Percentiles rank a stretch among this genome's conserved stretches.
Conservation (phyloP, 805 yeast species). For the Wickerhamomyces bisporus region DNA sequence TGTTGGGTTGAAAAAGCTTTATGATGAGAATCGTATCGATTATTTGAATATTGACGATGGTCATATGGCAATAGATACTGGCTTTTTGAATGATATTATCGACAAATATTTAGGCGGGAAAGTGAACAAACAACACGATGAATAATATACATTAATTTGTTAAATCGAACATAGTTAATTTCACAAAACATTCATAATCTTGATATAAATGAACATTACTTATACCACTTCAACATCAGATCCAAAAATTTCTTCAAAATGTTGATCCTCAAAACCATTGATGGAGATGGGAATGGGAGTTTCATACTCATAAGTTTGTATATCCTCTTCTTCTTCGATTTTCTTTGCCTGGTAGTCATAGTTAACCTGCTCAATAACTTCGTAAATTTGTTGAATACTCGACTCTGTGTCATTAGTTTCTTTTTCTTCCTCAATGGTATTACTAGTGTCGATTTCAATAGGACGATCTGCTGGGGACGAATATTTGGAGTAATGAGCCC, state of each 20-base stretch:
- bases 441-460: too few relatives aligned
- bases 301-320: too few relatives aligned
- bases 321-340: constrained; percentile 2
- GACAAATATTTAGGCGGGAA: constrained; percentile 36
- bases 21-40: constrained; percentile 38
- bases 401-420: constrained; percentile 1
- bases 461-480: too few relatives aligned
- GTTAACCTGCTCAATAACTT: constrained; percentile 11
- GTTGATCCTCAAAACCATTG: constrained; percentile 9
- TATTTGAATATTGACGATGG: constrained; percentile 47
- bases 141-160: too few relatives aligned
- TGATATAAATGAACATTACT: background rate
- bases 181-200: too few relatives aligned
- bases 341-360: constrained; percentile 9
- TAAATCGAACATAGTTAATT: too few relatives aligned
- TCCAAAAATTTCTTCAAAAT: constrained; percentile 14
- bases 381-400: constrained; percentile 4
- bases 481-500: too few relatives aligned
- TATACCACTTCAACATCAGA: constrained; percentile 21
- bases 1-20: constrained; percentile 52
- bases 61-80: constrained; percentile 64
- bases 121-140: too few relatives aligned
- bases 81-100: constrained; percentile 40
- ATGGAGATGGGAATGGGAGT: too few relatives aligned
- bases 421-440: background rate